phyloP scores from a whole-genome alignment of 495 filamentous ascomycete species.

The Annulohypoxylon maeteangense region DNA sequence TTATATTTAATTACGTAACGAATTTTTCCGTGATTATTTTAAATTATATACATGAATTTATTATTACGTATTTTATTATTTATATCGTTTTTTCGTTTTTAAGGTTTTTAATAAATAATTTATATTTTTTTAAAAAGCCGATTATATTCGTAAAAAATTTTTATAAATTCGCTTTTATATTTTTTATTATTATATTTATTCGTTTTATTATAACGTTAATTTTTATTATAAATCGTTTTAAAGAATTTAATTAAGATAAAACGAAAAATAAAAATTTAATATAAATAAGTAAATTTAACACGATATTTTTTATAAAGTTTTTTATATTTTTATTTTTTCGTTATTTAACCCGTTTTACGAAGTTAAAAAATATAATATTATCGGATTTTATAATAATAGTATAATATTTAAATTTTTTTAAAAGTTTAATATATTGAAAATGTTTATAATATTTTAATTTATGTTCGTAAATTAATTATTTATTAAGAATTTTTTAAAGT shows the following conservation, averaged over 20 bases:
- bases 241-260: background rate
- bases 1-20: no score
- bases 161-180: background rate
- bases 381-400: background rate
- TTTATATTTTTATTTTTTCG: background rate
- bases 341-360: background rate
- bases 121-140: background rate
- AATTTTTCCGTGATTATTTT: no score
- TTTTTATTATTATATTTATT: background rate
- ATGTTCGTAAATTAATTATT: background rate
- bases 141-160: background rate
- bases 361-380: background rate
- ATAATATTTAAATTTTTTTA: background rate
- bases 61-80: no score
- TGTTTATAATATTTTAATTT: slow-evolving; percentile 1
- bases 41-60: no score
- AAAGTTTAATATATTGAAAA: background rate
- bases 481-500: background rate
- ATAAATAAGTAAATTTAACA: background rate
- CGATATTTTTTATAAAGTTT: no score
- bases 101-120: background rate
- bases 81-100: background rate
- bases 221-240: background rate
- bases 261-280: background rate
- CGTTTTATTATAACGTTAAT: background rate